These are phyloP conservation scores for Crithidia expoeki DNA, from an alignment of 208 protist species.

Conservation along the genomic window DNA sequence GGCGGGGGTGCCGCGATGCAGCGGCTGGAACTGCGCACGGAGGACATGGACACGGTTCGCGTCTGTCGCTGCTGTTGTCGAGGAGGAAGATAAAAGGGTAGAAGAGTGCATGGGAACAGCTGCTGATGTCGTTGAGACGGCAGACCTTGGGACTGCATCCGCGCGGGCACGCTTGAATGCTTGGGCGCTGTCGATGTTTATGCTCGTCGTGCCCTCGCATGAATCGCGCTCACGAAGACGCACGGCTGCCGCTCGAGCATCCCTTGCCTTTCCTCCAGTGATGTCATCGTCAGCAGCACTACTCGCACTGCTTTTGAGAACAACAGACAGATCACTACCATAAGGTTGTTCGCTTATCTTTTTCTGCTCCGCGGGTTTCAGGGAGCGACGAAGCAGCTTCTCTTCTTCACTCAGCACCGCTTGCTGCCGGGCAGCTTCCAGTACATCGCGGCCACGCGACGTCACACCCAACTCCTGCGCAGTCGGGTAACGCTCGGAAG, in stretches of 20 bases:
- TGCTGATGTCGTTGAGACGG: background rate
- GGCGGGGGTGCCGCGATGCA: conserved; percentile 24
- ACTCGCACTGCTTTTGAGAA: background rate
- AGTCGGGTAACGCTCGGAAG: conserved; percentile 31
- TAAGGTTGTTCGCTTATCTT: background rate
- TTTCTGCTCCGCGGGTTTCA: conserved; percentile 5
- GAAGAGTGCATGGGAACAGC: too few relatives aligned
- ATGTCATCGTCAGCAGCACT: too few relatives aligned
- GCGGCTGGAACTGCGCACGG: conserved; percentile 40
- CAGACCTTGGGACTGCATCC: background rate
- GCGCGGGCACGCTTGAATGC: conserved; percentile 7
- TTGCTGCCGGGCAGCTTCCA: conserved; percentile 52
- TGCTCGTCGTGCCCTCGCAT: background rate
- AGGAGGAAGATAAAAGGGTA: too few relatives aligned
- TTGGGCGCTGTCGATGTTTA: background rate
- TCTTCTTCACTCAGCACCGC: conserved; percentile 40
- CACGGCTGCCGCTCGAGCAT: background rate
- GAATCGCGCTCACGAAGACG: conserved; percentile 5
- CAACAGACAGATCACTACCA: background rate
- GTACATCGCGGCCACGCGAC: conserved; percentile 52
- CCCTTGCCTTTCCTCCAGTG: background rate
- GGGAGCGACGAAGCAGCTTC: conserved; percentile 43
- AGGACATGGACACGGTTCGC: conserved; percentile 26
- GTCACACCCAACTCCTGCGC: conserved; percentile 52
- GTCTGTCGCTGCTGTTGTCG: conserved; percentile 1